phyloP scores from a whole-genome alignment of 139 green algal species.

The Chlorella ohadii region DNA sequence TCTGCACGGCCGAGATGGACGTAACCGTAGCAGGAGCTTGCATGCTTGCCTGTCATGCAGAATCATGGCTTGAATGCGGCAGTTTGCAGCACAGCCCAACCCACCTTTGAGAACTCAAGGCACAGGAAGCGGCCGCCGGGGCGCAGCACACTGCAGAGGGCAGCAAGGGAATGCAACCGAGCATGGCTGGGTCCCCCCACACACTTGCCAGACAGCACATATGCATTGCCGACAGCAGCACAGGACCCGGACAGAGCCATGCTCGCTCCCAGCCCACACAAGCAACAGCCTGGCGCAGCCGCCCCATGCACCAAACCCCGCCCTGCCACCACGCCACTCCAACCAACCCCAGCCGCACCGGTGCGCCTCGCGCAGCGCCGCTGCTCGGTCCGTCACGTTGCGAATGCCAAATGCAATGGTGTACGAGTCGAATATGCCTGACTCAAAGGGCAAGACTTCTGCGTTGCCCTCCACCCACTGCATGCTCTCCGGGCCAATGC shows the following conservation, averaged over 20 bases:
- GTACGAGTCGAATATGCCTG: slow-evolving; percentile 89
- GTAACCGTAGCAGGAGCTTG: too few relatives aligned
- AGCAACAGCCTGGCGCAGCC: too few relatives aligned
- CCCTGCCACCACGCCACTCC: not conserved
- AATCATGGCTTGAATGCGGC: too few relatives aligned
- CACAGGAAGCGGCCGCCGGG: slow-evolving; percentile 90
- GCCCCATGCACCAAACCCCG: not conserved
- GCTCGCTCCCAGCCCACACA: too few relatives aligned
- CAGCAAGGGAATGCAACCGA: too few relatives aligned
- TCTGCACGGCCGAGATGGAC: too few relatives aligned
- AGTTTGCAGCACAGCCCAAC: too few relatives aligned
- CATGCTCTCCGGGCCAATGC: slow-evolving; percentile 50
- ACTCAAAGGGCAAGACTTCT: slow-evolving; percentile 85
- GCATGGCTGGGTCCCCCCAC: too few relatives aligned
- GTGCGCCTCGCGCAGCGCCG: slow-evolving; percentile 87
- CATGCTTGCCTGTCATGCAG: too few relatives aligned
- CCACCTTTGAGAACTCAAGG: slow-evolving; percentile 91
- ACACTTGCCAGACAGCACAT: too few relatives aligned
- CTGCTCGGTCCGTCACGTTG: slow-evolving; percentile 90
- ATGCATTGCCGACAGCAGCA: too few relatives aligned
- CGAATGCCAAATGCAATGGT: slow-evolving; percentile 98
- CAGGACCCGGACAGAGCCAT: too few relatives aligned
- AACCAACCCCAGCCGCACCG: slow-evolving; percentile 24
- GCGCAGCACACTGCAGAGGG: slow-evolving; percentile 73
- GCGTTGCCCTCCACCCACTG: slow-evolving; percentile 90